phyloP scores from a whole-genome alignment of 306 rosid genomes.

The Rubus parviflorus region DNA sequence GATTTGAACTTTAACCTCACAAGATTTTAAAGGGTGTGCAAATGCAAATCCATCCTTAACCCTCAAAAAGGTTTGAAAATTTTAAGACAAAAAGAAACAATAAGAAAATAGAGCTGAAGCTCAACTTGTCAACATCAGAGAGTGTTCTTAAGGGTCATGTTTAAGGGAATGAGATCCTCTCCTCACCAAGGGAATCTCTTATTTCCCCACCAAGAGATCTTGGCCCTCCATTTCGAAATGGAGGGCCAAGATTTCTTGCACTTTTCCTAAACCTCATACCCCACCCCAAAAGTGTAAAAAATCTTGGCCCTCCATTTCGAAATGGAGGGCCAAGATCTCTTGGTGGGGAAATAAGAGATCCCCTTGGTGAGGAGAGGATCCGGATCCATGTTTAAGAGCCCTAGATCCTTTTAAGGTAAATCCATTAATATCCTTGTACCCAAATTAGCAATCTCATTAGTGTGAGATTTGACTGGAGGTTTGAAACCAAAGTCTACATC shows the following conservation, averaged over 20 bases:
- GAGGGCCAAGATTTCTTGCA: too few species aligned
- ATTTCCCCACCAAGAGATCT: too few species aligned
- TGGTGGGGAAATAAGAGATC: too few species aligned
- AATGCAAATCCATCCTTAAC: conserved; percentile 19
- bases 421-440: conserved; percentile 15
- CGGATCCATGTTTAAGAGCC: conserved; percentile 1
- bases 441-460: conserved; percentile 21
- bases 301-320: too few species aligned
- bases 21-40: conserved; percentile 28
- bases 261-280: too few species aligned
- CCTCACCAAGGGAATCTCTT: too few species aligned
- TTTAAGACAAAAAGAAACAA: conserved; percentile 13
- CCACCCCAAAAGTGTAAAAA: too few species aligned
- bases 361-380: too few species aligned
- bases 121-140: conserved; percentile 7
- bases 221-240: too few species aligned
- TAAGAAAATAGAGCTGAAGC: conserved; percentile 12
- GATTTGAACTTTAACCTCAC: conserved; percentile 41
- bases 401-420: conserved; percentile 9
- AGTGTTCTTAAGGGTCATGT: neutral
- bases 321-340: too few species aligned
- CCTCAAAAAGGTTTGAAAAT: conserved; percentile 27
- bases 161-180: too few species aligned
- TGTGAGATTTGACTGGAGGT: conserved; percentile 28
- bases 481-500: conserved; percentile 22